Base-by-base conservation (phyloP, 768 basidiomycete species). In the Pleurotus salmoneostramineus region DNA sequence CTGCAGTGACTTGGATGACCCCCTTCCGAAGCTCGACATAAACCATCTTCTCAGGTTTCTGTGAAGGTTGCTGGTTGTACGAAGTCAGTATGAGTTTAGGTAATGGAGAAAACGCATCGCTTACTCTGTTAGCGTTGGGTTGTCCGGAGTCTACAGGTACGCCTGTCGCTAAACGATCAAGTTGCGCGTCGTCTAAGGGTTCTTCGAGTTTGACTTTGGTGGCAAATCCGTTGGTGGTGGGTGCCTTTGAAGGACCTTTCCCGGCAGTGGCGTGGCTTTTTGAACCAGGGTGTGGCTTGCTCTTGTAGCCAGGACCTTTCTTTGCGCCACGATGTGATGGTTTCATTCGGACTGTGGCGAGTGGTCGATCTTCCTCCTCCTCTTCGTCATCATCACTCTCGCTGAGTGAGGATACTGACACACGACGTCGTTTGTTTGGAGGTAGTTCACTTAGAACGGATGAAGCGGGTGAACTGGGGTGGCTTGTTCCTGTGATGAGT, bases 1-100 rank as follows among this genome's bases (percentile, higher is more conserved):
- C 92, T 15, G 94, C 84, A 0, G 82, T 81, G 54, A 97, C 86
- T 60, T 85, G 80, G 64, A 98, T 98, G 59, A 96, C 77, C 5
- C 90, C 88, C 59, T 83, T 85, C 3, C 89, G 83, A 61, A 96
- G 78, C 67, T 98, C 96, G 15, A 87, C 72, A 12, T 83, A 79
- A 3, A 94, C 89, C 11, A 87, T 84, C 62, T 95, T 93, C 65
- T 93, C 91, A 4, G 84, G 70, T 67, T 82, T 85, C 47, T 72
- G 65, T 21, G 81, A 73, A 3, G 83, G 77, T 84, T 89, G 58
- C 14, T 61, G 21, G 21, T 62, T 65, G 32, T 58, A 52, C 50
- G 31, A 15, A 56, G 33, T 21, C 36, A 35, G 32, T 14, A 15
- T 21, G 40, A 17, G 34, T 33, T 5, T 17, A 10, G 17, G 7